Conservation (phyloP, 768 basidiomycete genomes). For the Sporobolomyces phaffii region DNA sequence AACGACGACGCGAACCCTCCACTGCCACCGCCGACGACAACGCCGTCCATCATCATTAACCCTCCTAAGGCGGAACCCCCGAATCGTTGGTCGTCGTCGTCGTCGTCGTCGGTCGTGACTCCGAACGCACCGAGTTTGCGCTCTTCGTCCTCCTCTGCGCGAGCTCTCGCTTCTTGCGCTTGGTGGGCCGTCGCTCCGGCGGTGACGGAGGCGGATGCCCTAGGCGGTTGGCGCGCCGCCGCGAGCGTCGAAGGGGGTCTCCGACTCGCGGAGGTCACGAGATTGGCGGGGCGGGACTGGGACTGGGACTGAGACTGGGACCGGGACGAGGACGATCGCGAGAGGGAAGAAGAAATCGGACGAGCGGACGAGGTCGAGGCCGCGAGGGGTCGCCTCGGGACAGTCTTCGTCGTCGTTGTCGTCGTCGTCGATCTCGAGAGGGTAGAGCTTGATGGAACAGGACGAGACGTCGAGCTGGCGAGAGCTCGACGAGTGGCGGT, state of each 20-base stretch:
- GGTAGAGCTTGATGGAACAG: background rate
- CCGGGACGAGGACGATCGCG: background rate
- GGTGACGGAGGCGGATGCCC: background rate
- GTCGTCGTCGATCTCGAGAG: background rate
- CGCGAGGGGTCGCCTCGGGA: background rate
- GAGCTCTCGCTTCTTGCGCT: background rate
- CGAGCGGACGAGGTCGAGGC: background rate
- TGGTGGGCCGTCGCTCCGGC: background rate
- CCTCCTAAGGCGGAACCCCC: too few relatives aligned
- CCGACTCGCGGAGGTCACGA: background rate
- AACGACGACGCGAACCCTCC: too few relatives aligned
- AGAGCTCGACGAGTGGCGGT: background rate
- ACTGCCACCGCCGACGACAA: too few relatives aligned
- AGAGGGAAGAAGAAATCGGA: background rate
- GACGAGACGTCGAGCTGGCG: background rate
- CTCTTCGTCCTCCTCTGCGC: background rate
- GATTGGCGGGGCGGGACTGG: background rate
- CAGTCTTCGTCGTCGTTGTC: background rate
- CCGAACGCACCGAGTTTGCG: slow-evolving; percentile 5
- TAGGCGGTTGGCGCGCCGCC: too few relatives aligned
- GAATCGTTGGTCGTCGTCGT: too few relatives aligned
- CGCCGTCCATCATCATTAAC: too few relatives aligned
- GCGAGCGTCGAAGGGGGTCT: background rate
- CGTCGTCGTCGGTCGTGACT: background rate
- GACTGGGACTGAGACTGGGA: background rate